Percentiles rank a stretch among this genome's conserved stretches.
phyloP scores from a whole-genome alignment of 78 protist genomes.

The Dictyostelium discoideum region dicty_2.7 NC_007091.3:3994501-3995000 shows the following conservation, averaged over 20 bases:
- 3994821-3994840: conserved; percentile 15
- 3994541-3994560: background rate
- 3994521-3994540: background rate
- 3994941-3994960: background rate
- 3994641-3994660: background rate
- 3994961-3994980: background rate
- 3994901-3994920: background rate
- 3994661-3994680: background rate
- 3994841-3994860: background rate
- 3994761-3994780: background rate
- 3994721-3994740: background rate
- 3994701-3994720: background rate
- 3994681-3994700: background rate
- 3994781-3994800: background rate
- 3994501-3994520: background rate
- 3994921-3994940: background rate
- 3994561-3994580: background rate
- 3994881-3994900: background rate
- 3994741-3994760: conserved; percentile 6
- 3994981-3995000: background rate
- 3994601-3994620: background rate
- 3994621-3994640: background rate
- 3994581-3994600: background rate
- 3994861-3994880: background rate
- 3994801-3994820: background rate